Evolutionary conservation across 2,329 filamentous ascomycete genomes (phyloP).

Genomic region (Fusarium camptoceras): DNA sequence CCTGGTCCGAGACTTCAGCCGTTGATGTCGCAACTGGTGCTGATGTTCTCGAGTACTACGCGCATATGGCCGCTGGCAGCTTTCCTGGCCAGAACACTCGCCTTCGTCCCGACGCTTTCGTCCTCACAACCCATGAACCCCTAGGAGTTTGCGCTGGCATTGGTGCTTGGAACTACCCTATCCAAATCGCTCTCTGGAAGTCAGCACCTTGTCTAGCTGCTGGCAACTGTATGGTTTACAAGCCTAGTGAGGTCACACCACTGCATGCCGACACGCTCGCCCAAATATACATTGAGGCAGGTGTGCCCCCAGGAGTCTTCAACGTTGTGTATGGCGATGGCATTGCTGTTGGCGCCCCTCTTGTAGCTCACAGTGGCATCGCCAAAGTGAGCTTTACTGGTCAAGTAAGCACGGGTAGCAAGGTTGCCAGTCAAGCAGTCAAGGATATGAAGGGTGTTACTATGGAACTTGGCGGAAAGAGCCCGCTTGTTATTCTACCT

Average conservation of each 20-base stretch:
- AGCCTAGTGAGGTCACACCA: conserved; percentile 88
- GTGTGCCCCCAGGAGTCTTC: conserved; percentile 84
- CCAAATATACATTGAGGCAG: conserved; percentile 81
- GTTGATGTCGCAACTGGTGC: conserved; percentile 87
- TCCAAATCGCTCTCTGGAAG: conserved; percentile 92
- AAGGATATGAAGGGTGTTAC: conserved; percentile 89
- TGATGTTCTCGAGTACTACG: conserved; percentile 89
- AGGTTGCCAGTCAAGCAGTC: conserved; percentile 81
- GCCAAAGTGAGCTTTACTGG: conserved; percentile 93
- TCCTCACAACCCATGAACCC: conserved; percentile 85
- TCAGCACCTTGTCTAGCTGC: conserved; percentile 86
- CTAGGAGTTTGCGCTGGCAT: conserved; percentile 88
- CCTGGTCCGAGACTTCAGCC: conserved; percentile 84
- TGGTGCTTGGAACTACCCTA: conserved; percentile 92
- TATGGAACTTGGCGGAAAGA: conserved; percentile 92
- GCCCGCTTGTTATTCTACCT: conserved; percentile 81
- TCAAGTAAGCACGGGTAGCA: conserved; percentile 84
- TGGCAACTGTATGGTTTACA: conserved; percentile 92
- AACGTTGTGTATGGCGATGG: conserved; percentile 87
- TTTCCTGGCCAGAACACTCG: conserved; percentile 83
- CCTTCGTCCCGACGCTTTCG: conserved; percentile 80
- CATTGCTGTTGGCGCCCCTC: conserved; percentile 75
- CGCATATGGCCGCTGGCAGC: conserved; percentile 81
- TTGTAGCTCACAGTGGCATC: conserved; percentile 78
- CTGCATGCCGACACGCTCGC: conserved; percentile 83